Base-by-base conservation (phyloP, 2,329 filamentous ascomycete species). In the Alternaria infectoria region DNA sequence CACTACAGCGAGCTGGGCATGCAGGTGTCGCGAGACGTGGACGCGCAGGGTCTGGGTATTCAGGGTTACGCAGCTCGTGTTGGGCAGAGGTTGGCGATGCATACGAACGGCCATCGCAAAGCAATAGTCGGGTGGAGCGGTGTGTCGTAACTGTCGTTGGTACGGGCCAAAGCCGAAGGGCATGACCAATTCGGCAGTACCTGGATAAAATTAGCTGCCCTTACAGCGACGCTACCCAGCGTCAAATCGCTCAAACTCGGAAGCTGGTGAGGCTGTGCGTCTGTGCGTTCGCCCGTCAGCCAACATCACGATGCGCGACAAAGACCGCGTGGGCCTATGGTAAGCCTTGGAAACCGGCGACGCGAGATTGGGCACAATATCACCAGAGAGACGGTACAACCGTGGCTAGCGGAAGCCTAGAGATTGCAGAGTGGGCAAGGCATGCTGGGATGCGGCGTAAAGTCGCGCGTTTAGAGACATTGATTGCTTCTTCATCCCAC, bases 401-500 rank as follows among this genome's bases (percentile, higher is more conserved):
- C 13, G 54, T 46, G 45, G 23, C 23, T 46, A 15, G 45, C 21
- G 23, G 13, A 47, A 23, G 13, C 13, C 17, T 47, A n/a, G 30
- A 66, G 69, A 68, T 66, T 66, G 52, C 26, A 62, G 61, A 68
- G 72, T 71, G 71, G 69, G 67, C 56, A 67, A 13, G 44, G 25
- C 36, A 32, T 40, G 54, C 60, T 65, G 62, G 62, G 66, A 59
- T 23, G 54, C 32, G 54, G 59, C 44, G 30, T 40, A 50, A 30
- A 44, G 51, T 51, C n/a, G 50, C 45, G 66, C 65, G 65, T 62
- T 63, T 52, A 40, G 32, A 47, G 59, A 46, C 54, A 51, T 59
- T 68, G 68, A 65, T 72, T 73, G 65, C 70, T 76, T 73, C 74
- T 73, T 70, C 76, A 79, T 79, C 77, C 77, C 77, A 79, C 77